phyloP scores from a whole-genome alignment of 495 filamentous ascomycete genomes.

The Neurospora intermedia region DNA sequence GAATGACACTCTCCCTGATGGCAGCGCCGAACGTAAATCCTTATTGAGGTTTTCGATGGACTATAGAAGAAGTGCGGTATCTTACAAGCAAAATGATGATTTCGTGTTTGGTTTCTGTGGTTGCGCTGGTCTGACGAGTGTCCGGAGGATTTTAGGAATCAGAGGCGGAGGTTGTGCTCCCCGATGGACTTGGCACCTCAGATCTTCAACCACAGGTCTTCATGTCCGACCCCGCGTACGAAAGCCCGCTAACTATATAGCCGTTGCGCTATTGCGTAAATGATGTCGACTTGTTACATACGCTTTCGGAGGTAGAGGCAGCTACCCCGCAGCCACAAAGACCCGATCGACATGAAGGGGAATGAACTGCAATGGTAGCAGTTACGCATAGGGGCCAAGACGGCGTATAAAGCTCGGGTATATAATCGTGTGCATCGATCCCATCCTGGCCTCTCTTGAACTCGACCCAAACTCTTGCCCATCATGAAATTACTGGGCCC shows the following conservation, averaged over 20 bases:
- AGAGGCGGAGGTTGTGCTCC: neutral
- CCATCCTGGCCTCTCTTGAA: neutral
- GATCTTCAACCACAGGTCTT: neutral
- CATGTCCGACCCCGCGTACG: neutral
- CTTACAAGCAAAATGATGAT: neutral
- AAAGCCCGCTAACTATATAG: neutral
- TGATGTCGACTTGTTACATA: neutral
- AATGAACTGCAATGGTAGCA: neutral
- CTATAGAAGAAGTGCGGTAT: neutral
- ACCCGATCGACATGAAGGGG: neutral
- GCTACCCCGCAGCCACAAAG: neutral
- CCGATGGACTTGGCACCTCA: neutral
- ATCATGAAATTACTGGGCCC: constrained; percentile 10
- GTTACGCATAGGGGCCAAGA: neutral
- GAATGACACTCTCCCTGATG: neutral
- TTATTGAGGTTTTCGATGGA: neutral
- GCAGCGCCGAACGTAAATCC: neutral
- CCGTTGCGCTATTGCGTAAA: neutral
- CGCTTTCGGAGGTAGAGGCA: neutral
- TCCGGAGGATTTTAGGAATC: neutral
- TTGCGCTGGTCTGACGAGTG: neutral
- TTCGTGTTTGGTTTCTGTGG: neutral
- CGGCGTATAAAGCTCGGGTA: neutral
- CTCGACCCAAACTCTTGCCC: neutral
- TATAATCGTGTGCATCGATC: neutral